Base-by-base conservation (phyloP, 129 eudicot species). In the Oenanthe sinensis region DNA sequence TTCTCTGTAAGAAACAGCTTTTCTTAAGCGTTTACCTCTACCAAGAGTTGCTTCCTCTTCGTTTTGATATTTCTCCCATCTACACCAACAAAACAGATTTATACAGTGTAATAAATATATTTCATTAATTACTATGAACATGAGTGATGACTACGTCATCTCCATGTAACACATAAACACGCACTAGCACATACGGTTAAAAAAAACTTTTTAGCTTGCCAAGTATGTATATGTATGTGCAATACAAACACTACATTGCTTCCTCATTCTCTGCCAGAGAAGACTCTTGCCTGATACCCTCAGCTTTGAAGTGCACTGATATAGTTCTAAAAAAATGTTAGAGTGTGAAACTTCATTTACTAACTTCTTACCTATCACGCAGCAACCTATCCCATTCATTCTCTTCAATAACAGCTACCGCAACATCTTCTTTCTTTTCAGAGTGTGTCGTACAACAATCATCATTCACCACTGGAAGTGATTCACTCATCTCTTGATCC, bases 21-120 rank as follows among this genome's bases (percentile, higher is more conserved):
- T 95, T 74, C 99, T 90, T 75, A 79, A 88, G 65, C 99, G 89
- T 81, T 95, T 95, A 71, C 99, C 99, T 78, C 99, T 82, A 78
- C 99, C 99, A 76, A 95, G 95, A 83, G 94, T 88, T 17, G 99
- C 97, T 90, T 92, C 96, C 88, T 89, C 99, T 83, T 95, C 97
- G 80, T 71, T 88, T 78, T 90, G 96, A 84, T 90, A 89, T n/a
- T 87, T 92, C 84, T 95, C 99, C 99, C 99, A 95, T 82, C 99
- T 92, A 71, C 80, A 85, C 48, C 42, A 75, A 83, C 16, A 74
- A 16, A 79, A 28, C 49, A 75, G 30, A 42, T n/a, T 60, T 72
- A 68, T 46, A 7, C 4, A 17, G 40, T 16, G 44, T 5, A 71
- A 50, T 33, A 58, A 78, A 30, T 58, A 65, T 46, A 65, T 4